Percentiles rank a stretch among this genome's conserved stretches.
Evolutionary conservation across 768 basidiomycete species (phyloP).

Genomic region (Lentinula sp.): DNA sequence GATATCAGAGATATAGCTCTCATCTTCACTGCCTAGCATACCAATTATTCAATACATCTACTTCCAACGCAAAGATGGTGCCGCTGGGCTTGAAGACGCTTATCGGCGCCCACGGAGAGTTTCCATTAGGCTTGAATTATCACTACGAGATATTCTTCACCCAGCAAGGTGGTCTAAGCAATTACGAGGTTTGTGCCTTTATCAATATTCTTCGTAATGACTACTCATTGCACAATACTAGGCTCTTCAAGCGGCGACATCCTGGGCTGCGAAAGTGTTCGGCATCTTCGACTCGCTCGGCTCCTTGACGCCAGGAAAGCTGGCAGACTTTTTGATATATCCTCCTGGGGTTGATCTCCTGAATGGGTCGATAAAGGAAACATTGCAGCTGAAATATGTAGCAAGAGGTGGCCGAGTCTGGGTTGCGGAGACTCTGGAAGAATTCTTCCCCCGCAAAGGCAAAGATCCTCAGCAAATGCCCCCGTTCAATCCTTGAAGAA

Average conservation of each 20-base stretch:
- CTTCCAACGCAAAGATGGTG: conserved; percentile 65
- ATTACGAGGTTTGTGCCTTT: conserved; percentile 52
- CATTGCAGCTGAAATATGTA: conserved; percentile 49
- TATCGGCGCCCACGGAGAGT: conserved; percentile 73
- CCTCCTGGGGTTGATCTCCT: conserved; percentile 55
- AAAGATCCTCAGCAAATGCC: conserved; percentile 50
- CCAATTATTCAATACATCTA: conserved; percentile 63
- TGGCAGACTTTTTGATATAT: conserved; percentile 68
- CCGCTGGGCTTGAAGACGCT: conserved; percentile 52
- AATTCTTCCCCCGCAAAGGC: conserved; percentile 60
- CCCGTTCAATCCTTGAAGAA: conserved; percentile 38
- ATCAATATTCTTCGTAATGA: not conserved
- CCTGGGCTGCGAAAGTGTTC: conserved; percentile 56
- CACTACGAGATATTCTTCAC: conserved; percentile 71
- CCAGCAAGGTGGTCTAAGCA: conserved; percentile 54
- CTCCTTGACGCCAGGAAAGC: conserved; percentile 56
- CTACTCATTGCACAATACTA: conserved; percentile 15
- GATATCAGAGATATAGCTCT: conserved; percentile 1
- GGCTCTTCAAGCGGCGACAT: conserved; percentile 67
- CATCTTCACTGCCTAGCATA: conserved; percentile 35
- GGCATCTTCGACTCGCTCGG: conserved; percentile 59
- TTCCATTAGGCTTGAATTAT: conserved; percentile 69
- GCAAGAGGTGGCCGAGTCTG: conserved; percentile 65
- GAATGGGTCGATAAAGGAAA: conserved; percentile 40
- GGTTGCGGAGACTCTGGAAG: conserved; percentile 60